A percentile compares a stretch with the other conserved stretches of the same genome.
Conservation (phyloP, 2,329 filamentous ascomycete species). For the Parasarocladium wereldwijsianum region DNA sequence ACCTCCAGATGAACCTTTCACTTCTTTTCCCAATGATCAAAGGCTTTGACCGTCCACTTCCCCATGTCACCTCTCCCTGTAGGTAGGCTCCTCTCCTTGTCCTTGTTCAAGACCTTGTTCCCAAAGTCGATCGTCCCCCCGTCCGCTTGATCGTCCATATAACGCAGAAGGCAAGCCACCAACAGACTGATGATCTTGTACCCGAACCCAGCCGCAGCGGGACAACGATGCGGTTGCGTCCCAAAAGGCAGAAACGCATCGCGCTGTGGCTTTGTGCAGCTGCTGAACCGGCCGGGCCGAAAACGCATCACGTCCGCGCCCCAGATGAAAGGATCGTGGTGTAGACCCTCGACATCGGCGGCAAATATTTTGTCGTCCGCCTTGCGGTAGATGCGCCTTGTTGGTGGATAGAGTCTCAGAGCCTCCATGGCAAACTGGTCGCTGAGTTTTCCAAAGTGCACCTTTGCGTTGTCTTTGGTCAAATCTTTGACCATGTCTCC, state of each 20-base stretch:
- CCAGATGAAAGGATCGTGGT: slow-evolving; percentile 1
- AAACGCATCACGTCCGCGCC: not conserved
- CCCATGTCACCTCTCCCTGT: too few species aligned
- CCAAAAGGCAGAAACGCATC: slow-evolving; percentile 4
- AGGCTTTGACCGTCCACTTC: too few species aligned
- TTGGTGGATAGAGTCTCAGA: slow-evolving; percentile 1
- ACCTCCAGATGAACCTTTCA: too few species aligned
- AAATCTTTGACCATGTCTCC: not conserved
- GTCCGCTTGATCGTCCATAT: too few species aligned
- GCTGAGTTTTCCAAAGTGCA: not conserved
- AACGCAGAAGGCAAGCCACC: too few species aligned
- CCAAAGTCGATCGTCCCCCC: too few species aligned
- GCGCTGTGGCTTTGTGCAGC: not conserved
- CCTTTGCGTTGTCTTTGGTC: not conserved
- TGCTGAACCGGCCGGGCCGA: not conserved
- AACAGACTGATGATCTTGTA: not conserved
- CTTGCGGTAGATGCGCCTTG: not conserved
- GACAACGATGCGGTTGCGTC: not conserved
- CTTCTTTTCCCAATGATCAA: too few species aligned
- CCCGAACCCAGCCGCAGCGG: slow-evolving; percentile 1
- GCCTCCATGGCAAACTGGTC: not conserved
- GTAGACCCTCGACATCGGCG: slow-evolving; percentile 2
- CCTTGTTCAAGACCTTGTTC: too few species aligned
- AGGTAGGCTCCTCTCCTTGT: too few species aligned
- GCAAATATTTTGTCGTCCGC: not conserved